phyloP scores from a whole-genome alignment of 2,329 filamentous ascomycete genomes.

The Colletotrichum trifolii region DNA sequence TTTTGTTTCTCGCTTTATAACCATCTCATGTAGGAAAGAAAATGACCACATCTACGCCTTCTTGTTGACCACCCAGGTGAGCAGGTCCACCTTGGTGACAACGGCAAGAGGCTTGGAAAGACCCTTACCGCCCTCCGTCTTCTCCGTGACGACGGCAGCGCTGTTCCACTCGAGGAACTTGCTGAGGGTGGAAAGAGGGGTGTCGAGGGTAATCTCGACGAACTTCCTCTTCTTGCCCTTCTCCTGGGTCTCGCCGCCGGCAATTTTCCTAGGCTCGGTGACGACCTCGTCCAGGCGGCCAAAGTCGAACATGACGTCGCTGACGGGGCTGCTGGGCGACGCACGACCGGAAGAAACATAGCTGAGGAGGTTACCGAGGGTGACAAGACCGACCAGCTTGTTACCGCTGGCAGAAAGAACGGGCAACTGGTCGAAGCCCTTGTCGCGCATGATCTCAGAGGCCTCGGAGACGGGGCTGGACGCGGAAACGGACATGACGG shows the following conservation, averaged over 20 bases:
- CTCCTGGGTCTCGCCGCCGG: slow-evolving; percentile 48
- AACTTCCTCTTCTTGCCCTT: slow-evolving; percentile 72
- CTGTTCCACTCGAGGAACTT: slow-evolving; percentile 99
- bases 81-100: slow-evolving; percentile 94
- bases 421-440: slow-evolving; percentile 96
- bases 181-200: slow-evolving; percentile 83
- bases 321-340: slow-evolving; percentile 77
- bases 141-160: slow-evolving; percentile 92
- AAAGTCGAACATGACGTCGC: slow-evolving; percentile 98
- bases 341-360: slow-evolving; percentile 89
- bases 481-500: slow-evolving; percentile 84
- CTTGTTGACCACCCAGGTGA: slow-evolving; percentile 89
- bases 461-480: slow-evolving; percentile 82
- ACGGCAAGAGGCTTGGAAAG: slow-evolving; percentile 84
- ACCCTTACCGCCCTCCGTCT: slow-evolving; percentile 63
- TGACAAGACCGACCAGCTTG: slow-evolving; percentile 90
- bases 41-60: slow-evolving; percentile 40
- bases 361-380: slow-evolving; percentile 91
- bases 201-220: slow-evolving; percentile 94
- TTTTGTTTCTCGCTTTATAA: slow-evolving; percentile 23
- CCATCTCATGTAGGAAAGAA: slow-evolving; percentile 37
- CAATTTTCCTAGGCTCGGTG: slow-evolving; percentile 82
- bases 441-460: slow-evolving; percentile 98
- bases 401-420: slow-evolving; percentile 77
- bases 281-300: slow-evolving; percentile 86